Base-by-base conservation (phyloP, 148 eudicot genomes). In the Chenopodium suecicum region DNA sequence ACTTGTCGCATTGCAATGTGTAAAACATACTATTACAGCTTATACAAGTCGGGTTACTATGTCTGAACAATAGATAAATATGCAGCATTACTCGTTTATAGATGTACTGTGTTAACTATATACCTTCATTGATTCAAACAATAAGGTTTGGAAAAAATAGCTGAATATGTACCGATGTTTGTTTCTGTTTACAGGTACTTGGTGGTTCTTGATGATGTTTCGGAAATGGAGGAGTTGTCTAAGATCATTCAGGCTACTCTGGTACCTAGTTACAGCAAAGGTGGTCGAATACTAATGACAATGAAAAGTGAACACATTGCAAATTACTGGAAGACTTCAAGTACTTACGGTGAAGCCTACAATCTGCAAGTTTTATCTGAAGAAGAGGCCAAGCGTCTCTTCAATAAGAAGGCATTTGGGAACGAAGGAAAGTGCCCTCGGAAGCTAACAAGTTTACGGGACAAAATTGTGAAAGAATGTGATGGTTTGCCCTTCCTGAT, bases 361-460 rank as follows among this genome's bases (percentile, higher is more conserved):
- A 54, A 12, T 22, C 9, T 48, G 31, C 27, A 73, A 73, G 52
- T n/a, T 73, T 16, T 48, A 29, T 54, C 78, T 11, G 62, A 75
- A 27, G 5, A 54, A 25, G 34, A 75, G 10, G 78, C 78, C 4
- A 52, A 27, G n/a, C 9, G 0, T 50, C 64, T 75, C 64, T 75
- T 75, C 60, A 52, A 75, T 19, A 75, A 75, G 41, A 75, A 75
- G 78, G 64, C 64, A 4, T 75, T 75, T 54, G 78, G 78, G 27
- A 48, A 23, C 10, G 34, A 75, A 48, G 78, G 78, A 27, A 16
- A 54, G 22, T 75, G 78, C 63, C 78, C 64, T 75, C 52, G 75
- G 41, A 75, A 75, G 44, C 37, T 75, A 25, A 27, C 27, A 13
- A 52, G 56, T n/a, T 54, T 75, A 54, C 25, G 32, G 44, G 64